Conservation (phyloP, 2,329 filamentous ascomycete genomes). For the Arthrinium phaeospermum region DNA sequence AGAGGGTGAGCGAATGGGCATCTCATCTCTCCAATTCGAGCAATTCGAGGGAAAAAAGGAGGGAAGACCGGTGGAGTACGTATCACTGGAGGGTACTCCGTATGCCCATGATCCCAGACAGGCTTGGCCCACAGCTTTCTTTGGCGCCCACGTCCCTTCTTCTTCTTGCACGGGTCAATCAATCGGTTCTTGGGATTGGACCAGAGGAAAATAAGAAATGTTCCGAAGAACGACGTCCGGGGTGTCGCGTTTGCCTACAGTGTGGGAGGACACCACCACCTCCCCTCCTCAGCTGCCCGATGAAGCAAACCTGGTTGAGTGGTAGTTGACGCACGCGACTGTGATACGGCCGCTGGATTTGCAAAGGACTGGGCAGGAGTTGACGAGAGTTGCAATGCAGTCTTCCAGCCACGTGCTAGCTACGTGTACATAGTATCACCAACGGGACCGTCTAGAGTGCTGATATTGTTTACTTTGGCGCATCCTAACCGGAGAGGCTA, state of each 20-base stretch:
- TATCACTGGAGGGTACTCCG: not conserved
- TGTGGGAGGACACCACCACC: not conserved
- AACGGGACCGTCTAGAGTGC: not conserved
- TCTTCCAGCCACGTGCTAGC: not conserved
- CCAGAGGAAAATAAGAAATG: slow-evolving; percentile 13
- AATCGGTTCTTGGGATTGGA: slow-evolving; percentile 13
- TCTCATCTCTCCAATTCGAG: slow-evolving; percentile 2
- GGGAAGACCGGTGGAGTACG: slow-evolving; percentile 3
- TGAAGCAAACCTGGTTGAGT: not conserved
- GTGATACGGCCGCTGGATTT: not conserved
- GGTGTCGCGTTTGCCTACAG: not conserved
- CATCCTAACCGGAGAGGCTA: not conserved
- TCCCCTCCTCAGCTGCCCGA: not conserved
- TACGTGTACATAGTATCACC: not conserved
- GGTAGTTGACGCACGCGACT: not conserved
- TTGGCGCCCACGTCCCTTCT: slow-evolving; percentile 12
- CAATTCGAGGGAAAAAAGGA: not conserved
- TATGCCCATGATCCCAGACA: slow-evolving; percentile 5
- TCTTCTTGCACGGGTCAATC: not conserved
- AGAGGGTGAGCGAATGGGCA: not conserved
- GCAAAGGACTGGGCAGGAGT: not conserved
- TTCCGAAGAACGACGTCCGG: slow-evolving; percentile 12
- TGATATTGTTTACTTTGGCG: slow-evolving; percentile 14
- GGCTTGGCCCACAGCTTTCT: not conserved
- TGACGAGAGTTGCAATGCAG: not conserved